Percentiles rank a stretch among this genome's conserved stretches.
Conservation (phyloP, 208 protist genomes). For the Acanthamoeba pearcei region DNA sequence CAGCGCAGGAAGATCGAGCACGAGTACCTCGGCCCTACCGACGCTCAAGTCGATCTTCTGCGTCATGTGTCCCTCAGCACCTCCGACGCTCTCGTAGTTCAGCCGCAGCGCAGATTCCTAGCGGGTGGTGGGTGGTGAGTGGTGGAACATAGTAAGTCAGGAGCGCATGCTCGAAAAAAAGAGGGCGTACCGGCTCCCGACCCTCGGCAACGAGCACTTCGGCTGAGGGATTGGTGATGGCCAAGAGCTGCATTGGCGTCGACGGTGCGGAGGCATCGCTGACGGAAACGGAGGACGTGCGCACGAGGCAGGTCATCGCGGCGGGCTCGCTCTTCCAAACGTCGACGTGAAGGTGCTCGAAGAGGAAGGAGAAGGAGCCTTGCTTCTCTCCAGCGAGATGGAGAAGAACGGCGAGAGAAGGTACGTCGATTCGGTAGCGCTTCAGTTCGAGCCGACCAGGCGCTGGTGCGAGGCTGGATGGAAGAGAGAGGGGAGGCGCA, state of each 20-base stretch:
- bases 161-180: not conserved
- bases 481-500: not conserved
- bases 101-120: constrained; percentile 18
- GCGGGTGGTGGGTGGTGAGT: not conserved
- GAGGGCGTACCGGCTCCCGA: not conserved
- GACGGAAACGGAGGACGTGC: not conserved
- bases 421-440: not conserved
- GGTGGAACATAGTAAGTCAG: not conserved
- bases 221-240: not conserved
- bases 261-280: not conserved
- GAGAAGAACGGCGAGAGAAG: not conserved
- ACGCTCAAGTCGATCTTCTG: constrained; percentile 35
- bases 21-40: not conserved
- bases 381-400: not conserved
- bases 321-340: not conserved
- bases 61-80: constrained; percentile 22
- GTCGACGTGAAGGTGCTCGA: not conserved
- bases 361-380: constrained; percentile 14
- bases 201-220: not conserved
- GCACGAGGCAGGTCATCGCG: not conserved
- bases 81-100: not conserved
- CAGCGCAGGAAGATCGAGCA: not conserved
- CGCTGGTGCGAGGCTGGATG: not conserved
- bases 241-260: not conserved
- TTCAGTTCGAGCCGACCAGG: not conserved